Base-by-base conservation (phyloP, 805 yeast genomes). In the Yamadazyma phyllophila region DNA sequence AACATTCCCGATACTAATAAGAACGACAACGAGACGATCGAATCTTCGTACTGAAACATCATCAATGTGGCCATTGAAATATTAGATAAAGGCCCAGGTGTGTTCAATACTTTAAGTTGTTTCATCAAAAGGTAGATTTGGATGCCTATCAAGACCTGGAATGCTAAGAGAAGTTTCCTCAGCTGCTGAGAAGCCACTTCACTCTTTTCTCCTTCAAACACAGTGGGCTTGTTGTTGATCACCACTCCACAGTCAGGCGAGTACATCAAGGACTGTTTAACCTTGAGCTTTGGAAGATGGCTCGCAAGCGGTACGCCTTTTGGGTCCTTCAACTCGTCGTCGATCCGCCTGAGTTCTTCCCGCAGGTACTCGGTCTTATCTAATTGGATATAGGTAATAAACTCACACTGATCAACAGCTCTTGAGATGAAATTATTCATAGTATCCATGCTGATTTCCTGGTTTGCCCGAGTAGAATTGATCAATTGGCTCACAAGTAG, bases 171-270 rank as follows among this genome's bases (percentile, higher is more conserved):
- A 44, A 49, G 72, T 9, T 47, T 42, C 60, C 62, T 81, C 60
- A 32, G 77, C 61, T 41, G 57, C 4, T 51, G 43, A 35, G 60
- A 57, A 30, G 60, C 65, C 15, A 77, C 71, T 56, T 83, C 91
- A 41, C 68, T 63, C 49, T 82, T 78, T n/a, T 76, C 65, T 1
- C 97, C 97, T 5, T 65, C 45, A 29, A 69, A 52, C 3, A 46
- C 46, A 3, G 47, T 49, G 7, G 50, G 45, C 27, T 55, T 52
- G 24, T 53, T 55, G 27, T 50, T 60, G 4, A 88, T 49, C 2
- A 77, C 59, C 2, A 84, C 58, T 0, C 91, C 96, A 69, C 98
- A 91, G 59, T 91, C 96, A 0, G 97, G 97, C 0, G 96, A 88
- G 57, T 87, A 90, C 14, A 88, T 48, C 11, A 88, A 50, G 6